Evolutionary conservation across 352 stramenopile genomes (phyloP).

Genomic region (Pythium inflatum): DNA sequence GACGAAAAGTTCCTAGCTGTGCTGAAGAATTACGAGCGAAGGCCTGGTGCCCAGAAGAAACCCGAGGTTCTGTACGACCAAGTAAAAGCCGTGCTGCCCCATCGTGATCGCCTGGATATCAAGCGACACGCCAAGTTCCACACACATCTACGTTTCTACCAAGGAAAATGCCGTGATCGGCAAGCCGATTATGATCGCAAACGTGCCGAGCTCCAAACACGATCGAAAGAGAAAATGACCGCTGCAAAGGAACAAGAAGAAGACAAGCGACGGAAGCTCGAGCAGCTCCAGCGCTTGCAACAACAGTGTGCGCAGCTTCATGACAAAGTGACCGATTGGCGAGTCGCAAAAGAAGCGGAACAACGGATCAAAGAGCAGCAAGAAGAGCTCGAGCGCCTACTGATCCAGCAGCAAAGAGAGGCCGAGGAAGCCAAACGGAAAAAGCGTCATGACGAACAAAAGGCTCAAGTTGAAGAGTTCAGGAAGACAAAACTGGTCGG

Average conservation of each 20-base stretch:
- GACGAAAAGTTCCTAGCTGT: conserved; percentile 69
- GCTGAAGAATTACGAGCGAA: conserved; percentile 51
- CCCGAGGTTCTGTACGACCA: conserved; percentile 68
- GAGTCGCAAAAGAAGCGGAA: conserved; percentile 54
- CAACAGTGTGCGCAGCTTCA: conserved; percentile 49
- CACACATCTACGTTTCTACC: conserved; percentile 55
- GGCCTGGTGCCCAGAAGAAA: conserved; percentile 40
- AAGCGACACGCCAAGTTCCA: conserved; percentile 67
- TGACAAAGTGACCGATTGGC: conserved; percentile 54
- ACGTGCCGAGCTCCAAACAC: conserved; percentile 34
- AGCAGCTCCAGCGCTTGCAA: conserved; percentile 47
- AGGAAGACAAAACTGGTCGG: conserved; percentile 45
- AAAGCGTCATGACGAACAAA: conserved; percentile 55
- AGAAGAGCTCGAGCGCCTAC: conserved; percentile 50
- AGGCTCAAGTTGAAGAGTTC: conserved; percentile 59
- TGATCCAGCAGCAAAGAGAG: conserved; percentile 42
- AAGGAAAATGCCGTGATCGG: conserved; percentile 59
- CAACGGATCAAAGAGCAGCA: conserved; percentile 64
- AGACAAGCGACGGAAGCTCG: conserved; percentile 33
- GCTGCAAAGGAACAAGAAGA: conserved; percentile 32
- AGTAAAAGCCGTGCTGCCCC: conserved; percentile 48
- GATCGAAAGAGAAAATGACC: conserved; percentile 40
- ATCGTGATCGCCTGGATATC: conserved; percentile 41
- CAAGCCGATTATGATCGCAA: conserved; percentile 49
- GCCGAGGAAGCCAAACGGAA: conserved; percentile 47